These are phyloP conservation scores for Hippophae tibetana DNA, from an alignment of 306 rosid species.

Conservation along the genomic window DNA sequence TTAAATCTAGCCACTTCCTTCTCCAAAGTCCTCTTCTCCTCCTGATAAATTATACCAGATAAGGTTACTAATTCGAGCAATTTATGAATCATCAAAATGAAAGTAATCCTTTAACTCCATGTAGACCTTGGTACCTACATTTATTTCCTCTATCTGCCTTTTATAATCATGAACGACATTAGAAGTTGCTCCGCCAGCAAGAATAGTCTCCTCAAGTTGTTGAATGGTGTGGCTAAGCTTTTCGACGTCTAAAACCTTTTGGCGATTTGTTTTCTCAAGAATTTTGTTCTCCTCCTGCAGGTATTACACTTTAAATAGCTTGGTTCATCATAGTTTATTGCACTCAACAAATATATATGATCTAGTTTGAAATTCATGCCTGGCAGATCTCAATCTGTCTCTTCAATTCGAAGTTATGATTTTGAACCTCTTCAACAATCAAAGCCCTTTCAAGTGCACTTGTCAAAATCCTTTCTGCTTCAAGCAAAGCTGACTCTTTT, in stretches of 20 bases:
- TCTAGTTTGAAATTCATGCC: constrained; percentile 33
- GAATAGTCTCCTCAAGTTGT: constrained; percentile 78
- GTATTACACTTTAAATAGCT: constrained; percentile 15
- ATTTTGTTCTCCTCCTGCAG: constrained; percentile 89
- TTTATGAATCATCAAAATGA: constrained; percentile 3
- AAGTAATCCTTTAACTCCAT: background rate
- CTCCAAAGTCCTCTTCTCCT: constrained; percentile 82
- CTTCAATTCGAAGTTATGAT: constrained; percentile 76
- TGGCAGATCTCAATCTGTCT: constrained; percentile 98
- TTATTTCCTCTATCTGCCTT: constrained; percentile 57
- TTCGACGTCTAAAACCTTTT: constrained; percentile 80
- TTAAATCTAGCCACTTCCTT: constrained; percentile 78
- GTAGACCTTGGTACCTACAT: constrained; percentile 31
- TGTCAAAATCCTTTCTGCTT: constrained; percentile 75
- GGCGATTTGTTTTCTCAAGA: constrained; percentile 79
- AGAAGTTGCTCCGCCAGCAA: constrained; percentile 66
- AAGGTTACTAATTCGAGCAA: constrained; percentile 17
- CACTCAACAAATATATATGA: constrained; percentile 11
- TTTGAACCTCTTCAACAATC: constrained; percentile 95
- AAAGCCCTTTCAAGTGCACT: constrained; percentile 90
- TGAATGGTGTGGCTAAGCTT: constrained; percentile 84
- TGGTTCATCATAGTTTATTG: constrained; percentile 3
- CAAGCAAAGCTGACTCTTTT: constrained; percentile 75
- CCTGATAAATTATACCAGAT: constrained; percentile 37
- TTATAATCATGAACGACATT: constrained; percentile 66